A percentile compares a stretch with the other conserved stretches of the same genome.
Conservation (phyloP, 306 rosid species). For the Dicorynia guianensis region DNA sequence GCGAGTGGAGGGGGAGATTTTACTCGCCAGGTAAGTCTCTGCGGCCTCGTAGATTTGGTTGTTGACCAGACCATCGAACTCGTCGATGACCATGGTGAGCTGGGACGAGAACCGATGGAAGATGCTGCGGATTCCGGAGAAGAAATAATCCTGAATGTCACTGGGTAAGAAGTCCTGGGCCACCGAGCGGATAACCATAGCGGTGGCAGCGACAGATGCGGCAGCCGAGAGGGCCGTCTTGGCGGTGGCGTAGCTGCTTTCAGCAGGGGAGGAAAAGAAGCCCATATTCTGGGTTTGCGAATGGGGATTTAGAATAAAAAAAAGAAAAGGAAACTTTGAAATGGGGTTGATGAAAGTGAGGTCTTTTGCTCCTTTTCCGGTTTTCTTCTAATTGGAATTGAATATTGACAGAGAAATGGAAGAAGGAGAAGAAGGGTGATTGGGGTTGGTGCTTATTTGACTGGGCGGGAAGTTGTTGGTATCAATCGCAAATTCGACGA, state of each 20-base stretch:
- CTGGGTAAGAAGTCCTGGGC: constrained; percentile 61
- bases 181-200: constrained; percentile 59
- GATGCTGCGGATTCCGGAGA: constrained; percentile 32
- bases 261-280: constrained; percentile 41
- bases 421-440: too few species aligned
- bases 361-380: background rate
- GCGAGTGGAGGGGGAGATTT: constrained; percentile 54
- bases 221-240: constrained; percentile 60
- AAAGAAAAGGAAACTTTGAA: background rate
- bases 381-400: too few species aligned
- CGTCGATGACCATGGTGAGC: constrained; percentile 68
- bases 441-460: too few species aligned
- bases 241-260: constrained; percentile 55
- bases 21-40: constrained; percentile 59
- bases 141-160: constrained; percentile 48
- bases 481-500: too few species aligned
- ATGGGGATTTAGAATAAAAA: too few species aligned
- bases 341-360: background rate
- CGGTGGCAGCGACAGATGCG: constrained; percentile 68
- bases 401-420: too few species aligned
- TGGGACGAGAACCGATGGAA: constrained; percentile 55
- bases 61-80: constrained; percentile 64
- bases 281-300: constrained; percentile 36
- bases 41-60: constrained; percentile 76
- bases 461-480: too few species aligned